Evolutionary conservation across 202 grass and related monocot genomes (phyloP).

Genomic region (Saccharum hybrid): DNA sequence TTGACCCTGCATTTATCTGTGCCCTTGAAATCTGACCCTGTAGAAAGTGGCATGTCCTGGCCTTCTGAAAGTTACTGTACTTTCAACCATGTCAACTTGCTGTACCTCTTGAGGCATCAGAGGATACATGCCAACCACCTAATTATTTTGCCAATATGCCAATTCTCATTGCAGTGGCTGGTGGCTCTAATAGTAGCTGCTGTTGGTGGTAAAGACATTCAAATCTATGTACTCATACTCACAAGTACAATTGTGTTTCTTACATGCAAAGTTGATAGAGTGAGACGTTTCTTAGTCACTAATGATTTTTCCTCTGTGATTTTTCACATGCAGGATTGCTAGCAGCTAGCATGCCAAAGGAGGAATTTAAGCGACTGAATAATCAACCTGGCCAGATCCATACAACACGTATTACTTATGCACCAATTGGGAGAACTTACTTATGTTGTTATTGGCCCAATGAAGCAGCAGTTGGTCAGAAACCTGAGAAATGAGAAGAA

Average conservation of each 20-base stretch:
- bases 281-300: background rate
- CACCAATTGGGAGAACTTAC: slow-evolving; percentile 43
- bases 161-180: slow-evolving; percentile 44
- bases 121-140: slow-evolving; percentile 46
- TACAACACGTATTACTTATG: slow-evolving; percentile 44
- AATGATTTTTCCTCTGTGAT: background rate
- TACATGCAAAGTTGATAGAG: slow-evolving; percentile 1
- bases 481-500: slow-evolving; percentile 62
- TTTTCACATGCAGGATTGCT: slow-evolving; percentile 47
- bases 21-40: slow-evolving; percentile 12
- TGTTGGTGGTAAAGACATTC: slow-evolving; percentile 55
- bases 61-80: slow-evolving; percentile 34
- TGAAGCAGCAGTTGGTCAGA: slow-evolving; percentile 56
- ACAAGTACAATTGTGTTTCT: background rate
- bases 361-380: slow-evolving; percentile 58
- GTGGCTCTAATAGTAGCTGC: slow-evolving; percentile 61
- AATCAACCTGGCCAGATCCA: slow-evolving; percentile 68
- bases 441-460: slow-evolving; percentile 63
- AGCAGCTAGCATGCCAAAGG: slow-evolving; percentile 48
- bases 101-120: slow-evolving; percentile 56
- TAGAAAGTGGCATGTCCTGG: slow-evolving; percentile 37
- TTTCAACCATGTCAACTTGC: slow-evolving; percentile 41
- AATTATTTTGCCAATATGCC: slow-evolving; percentile 60
- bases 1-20: background rate
- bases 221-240: background rate